Base-by-base conservation (phyloP, 2,329 filamentous ascomycete species). In the Diaporthe ampelina region DNA sequence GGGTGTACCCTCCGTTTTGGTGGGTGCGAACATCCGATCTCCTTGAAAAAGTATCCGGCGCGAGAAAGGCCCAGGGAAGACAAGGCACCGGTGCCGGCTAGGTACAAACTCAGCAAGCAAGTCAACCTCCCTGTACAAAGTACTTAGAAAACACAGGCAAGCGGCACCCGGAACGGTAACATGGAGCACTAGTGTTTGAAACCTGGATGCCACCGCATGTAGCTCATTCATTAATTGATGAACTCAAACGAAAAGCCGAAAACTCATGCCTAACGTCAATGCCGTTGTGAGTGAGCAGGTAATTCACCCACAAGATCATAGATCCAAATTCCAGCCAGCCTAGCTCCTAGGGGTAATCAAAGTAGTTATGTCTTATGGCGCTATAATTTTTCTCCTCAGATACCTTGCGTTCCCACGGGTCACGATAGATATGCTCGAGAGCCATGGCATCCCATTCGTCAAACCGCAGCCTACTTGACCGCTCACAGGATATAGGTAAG, bases 361-460 rank as follows among this genome's bases (percentile, higher is more conserved):
- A 58, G 37, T 29, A 10, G 19, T 58, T 58, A n/a, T 13, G 24
- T 24, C 56, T 37, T 37, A 58, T 58, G 19, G 32, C 10, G n/a
- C 26, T 32, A 37, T n/a, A 58, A 37, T 58, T 9, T 19, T 35
- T 35, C 4, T n/a, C 10, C 29, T 37, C 56, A 2, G 56, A 17
- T 7, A 58, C 56, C 19, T 37, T 58, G 29, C 56, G 29, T 37
- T 58, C 56, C 56, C 56, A 58, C 29, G 56, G 56, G 19, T 58
- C 56, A 29, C 56, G 29, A 10, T 58, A 58, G 24, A 63, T 63
- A 17, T 63, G 58, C 9, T 45, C 2, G 24, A 45, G 8, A 29
- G 58, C 58, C 58, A 63, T 63, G 9, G 58, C 58, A 29, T 63
- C 24, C 58, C 58, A 63, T 29, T 63, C 58, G 24, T 45, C 58